Base-by-base conservation (phyloP, 2,329 filamentous ascomycete species). In the Annulohypoxylon truncatum region DNA sequence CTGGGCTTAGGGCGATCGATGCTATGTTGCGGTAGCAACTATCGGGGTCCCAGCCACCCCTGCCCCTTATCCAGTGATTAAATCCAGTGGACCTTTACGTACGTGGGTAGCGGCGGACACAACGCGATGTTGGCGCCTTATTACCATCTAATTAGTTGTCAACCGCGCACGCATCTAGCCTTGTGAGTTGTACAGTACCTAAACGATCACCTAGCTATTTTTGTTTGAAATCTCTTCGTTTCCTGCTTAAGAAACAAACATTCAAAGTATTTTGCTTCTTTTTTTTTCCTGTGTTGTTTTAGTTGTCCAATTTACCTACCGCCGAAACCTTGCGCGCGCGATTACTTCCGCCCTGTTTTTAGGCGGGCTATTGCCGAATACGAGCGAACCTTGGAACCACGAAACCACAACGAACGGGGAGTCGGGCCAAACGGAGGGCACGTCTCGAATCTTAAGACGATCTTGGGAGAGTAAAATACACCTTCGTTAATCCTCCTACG, bases 101-200 rank as follows among this genome's bases (percentile, higher is more conserved):
- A 61, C 61, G 58, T 65, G 57, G 53, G 33, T 57, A 55, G 40
- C 46, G 54, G 57, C 44, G 54, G 44, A 62, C 66, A 64, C 66
- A 64, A 66, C 63, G 63, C 61, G 66, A 66, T 66, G 38, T 55
- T 66, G 63, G 56, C 66, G 66, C 66, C 63, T 66, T 65, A 65
- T 48, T 60, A n/a, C 28, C 54, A 51, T 63, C 26, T 33, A 38
- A n/a, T 8, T 38, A 38, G 35, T 8, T 38, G 35, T 38, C n/a
- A 15, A 52, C 20, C 28, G 35, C 29, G 47, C 31, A 26, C 35
- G 44, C 35, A 58, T 57, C 35, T 56, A 53, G 63, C 48, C 46
- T 56, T 53, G 40, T 56, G 62, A 55, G 55, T 56, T 58, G 59
- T 63, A 48, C 62, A 61, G 44, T 52, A 38, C 15, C 35, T 38